A percentile compares a stretch with the other conserved stretches of the same genome.
Evolutionary conservation across 2,329 filamentous ascomycete genomes (phyloP).

Genomic region (Clarireedia hainanense): DNA sequence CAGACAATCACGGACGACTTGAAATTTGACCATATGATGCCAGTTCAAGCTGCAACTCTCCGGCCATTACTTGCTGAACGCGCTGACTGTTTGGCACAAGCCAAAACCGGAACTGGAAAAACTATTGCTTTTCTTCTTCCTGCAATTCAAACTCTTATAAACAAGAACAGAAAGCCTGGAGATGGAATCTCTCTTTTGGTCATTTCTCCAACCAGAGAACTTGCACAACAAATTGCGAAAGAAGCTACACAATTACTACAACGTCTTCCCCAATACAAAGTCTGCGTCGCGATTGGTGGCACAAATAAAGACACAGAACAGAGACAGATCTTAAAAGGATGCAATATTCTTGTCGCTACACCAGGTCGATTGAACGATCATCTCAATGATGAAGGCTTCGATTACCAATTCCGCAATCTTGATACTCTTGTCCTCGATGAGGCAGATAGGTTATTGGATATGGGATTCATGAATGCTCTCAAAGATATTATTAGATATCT

Average conservation of each 20-base stretch:
- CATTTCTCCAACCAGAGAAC: conserved; percentile 71
- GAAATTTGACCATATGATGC: conserved; percentile 79
- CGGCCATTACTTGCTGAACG: conserved; percentile 65
- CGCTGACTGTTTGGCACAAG: conserved; percentile 70
- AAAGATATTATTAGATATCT: conserved; percentile 52
- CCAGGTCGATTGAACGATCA: conserved; percentile 79
- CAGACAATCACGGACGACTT: conserved; percentile 61
- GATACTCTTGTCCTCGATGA: conserved; percentile 93
- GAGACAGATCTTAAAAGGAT: conserved; percentile 62
- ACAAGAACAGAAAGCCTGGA: conserved; percentile 30
- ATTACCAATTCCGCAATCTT: conserved; percentile 47
- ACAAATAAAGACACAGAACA: conserved; percentile 69
- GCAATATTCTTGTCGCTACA: conserved; percentile 84
- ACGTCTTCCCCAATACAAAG: conserved; percentile 33
- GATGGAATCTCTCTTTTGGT: conserved; percentile 55
- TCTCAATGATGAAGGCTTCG: conserved; percentile 47
- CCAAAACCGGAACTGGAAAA: conserved; percentile 95
- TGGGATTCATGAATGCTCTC: conserved; percentile 68
- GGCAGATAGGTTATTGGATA: conserved; percentile 97
- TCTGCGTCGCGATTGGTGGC: conserved; percentile 82
- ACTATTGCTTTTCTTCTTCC: conserved; percentile 90
- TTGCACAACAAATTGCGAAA: conserved; percentile 71
- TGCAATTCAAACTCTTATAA: conserved; percentile 61
- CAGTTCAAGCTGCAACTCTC: conserved; percentile 82
- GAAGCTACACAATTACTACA: conserved; percentile 51